A percentile compares a stretch with the other conserved stretches of the same genome.
Conservation (phyloP, 1,139 yeast genomes). For the Sugiyamaella grinbergsii region DNA sequence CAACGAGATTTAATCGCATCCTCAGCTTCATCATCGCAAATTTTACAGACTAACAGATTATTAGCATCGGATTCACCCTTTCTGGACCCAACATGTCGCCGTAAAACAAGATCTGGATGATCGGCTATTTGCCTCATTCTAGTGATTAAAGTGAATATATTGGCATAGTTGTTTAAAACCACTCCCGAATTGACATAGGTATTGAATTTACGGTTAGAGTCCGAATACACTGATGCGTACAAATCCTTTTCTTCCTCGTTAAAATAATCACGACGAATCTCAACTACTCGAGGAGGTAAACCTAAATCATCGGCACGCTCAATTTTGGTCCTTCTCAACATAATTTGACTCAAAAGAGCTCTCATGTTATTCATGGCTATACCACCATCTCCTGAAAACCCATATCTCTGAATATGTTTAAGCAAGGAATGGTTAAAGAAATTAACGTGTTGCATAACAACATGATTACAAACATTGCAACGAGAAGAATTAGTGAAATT, state of each 20-base stretch:
- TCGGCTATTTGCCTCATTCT: slow-evolving; percentile 98
- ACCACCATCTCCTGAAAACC: slow-evolving; percentile 77
- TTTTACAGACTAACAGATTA: slow-evolving; percentile 80
- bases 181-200: slow-evolving; percentile 95
- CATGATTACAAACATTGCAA: slow-evolving; percentile 85
- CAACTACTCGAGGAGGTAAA: slow-evolving; percentile 90
- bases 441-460: slow-evolving; percentile 92
- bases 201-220: slow-evolving; percentile 76
- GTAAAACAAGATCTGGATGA: slow-evolving; percentile 92
- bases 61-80: slow-evolving; percentile 40
- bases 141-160: slow-evolving; percentile 91
- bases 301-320: slow-evolving; percentile 98
- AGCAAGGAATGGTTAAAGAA: slow-evolving; percentile 93
- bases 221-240: slow-evolving; percentile 83
- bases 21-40: slow-evolving; percentile 97
- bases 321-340: slow-evolving; percentile 91
- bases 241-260: slow-evolving; percentile 94
- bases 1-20: slow-evolving; percentile 95
- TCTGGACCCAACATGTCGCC: slow-evolving; percentile 51
- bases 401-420: slow-evolving; percentile 85
- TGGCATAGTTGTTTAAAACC: slow-evolving; percentile 91
- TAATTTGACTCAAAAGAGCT: slow-evolving; percentile 67
- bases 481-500: slow-evolving; percentile 75
- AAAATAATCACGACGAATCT: slow-evolving; percentile 79
- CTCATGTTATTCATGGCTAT: slow-evolving; percentile 79